A percentile compares a stretch with the other conserved stretches of the same genome.
Evolutionary conservation across 2,329 filamentous ascomycete genomes (phyloP).

Genomic region (Fusarium luffae): DNA sequence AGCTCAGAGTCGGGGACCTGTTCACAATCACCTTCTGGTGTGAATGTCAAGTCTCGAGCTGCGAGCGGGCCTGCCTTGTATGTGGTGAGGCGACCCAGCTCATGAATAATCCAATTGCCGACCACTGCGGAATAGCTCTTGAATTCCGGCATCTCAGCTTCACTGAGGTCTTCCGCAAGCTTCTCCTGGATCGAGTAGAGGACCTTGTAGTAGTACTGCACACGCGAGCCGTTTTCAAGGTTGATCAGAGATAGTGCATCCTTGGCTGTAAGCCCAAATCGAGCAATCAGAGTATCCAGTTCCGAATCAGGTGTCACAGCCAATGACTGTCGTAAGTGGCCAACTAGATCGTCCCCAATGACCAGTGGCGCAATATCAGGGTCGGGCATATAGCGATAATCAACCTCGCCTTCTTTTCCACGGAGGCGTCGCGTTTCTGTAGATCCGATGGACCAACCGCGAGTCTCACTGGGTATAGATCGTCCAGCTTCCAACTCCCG

Average conservation of each 20-base stretch:
- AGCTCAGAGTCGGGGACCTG: slow-evolving; percentile 60
- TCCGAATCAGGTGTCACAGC: slow-evolving; percentile 79
- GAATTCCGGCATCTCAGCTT: slow-evolving; percentile 40
- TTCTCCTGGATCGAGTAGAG: slow-evolving; percentile 59
- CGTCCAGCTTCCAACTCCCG: slow-evolving; percentile 79
- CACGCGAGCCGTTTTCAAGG: slow-evolving; percentile 79
- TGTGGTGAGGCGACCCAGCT: slow-evolving; percentile 75
- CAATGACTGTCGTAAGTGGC: slow-evolving; percentile 70
- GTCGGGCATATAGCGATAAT: slow-evolving; percentile 99
- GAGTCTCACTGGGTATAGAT: slow-evolving; percentile 82
- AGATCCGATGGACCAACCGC: slow-evolving; percentile 89
- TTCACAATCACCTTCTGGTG: slow-evolving; percentile 59
- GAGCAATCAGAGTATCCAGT: slow-evolving; percentile 68
- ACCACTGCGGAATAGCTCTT: slow-evolving; percentile 59
- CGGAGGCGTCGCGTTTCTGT: slow-evolving; percentile 84
- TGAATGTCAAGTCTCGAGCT: slow-evolving; percentile 52
- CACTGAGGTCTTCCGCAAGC: slow-evolving; percentile 38
- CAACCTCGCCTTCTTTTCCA: slow-evolving; percentile 95
- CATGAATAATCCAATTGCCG: slow-evolving; percentile 78
- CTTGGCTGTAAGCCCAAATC: slow-evolving; percentile 78
- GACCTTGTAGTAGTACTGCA: slow-evolving; percentile 84
- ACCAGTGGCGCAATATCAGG: slow-evolving; percentile 86
- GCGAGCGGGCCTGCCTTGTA: slow-evolving; percentile 55
- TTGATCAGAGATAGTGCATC: slow-evolving; percentile 84
- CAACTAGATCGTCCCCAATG: slow-evolving; percentile 76